These are phyloP conservation scores for Penicillium palitans DNA, from an alignment of 2,329 filamentous ascomycete genomes.

Conservation along the genomic window DNA sequence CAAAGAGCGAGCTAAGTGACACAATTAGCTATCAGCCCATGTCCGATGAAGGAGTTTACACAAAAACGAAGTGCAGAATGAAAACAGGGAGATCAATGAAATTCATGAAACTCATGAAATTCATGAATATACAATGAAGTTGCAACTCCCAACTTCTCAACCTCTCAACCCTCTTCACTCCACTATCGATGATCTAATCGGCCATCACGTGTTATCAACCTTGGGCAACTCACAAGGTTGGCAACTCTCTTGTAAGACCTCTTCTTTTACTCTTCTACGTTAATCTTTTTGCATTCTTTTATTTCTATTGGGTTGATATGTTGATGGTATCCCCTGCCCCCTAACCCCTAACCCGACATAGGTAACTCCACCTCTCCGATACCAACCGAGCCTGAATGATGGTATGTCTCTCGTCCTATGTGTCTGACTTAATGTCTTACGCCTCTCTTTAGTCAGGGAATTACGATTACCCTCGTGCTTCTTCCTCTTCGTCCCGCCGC, in stretches of 20 bases:
- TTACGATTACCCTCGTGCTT: slow-evolving; percentile 45
- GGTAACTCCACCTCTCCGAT: slow-evolving; percentile 1
- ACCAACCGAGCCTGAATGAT: slow-evolving; percentile 17
- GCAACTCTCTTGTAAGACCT: not conserved
- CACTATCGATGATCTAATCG: slow-evolving; percentile 26
- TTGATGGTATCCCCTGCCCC: not conserved
- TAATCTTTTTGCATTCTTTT: not conserved
- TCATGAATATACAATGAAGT: not conserved
- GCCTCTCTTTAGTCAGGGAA: slow-evolving; percentile 41
- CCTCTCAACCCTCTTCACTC: not conserved
- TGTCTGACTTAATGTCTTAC: slow-evolving; percentile 9
- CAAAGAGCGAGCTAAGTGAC: not conserved
- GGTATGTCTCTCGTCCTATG: slow-evolving; percentile 22
- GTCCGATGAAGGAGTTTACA: not conserved
- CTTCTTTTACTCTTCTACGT: not conserved
- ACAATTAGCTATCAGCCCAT: not conserved
- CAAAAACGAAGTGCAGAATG: not conserved
- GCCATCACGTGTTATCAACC: slow-evolving; percentile 21
- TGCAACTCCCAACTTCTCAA: not conserved
- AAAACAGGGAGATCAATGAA: not conserved
- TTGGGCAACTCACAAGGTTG: slow-evolving; percentile 4
- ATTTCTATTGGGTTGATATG: not conserved
- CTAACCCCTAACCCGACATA: not conserved
- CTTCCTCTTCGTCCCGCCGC: slow-evolving; percentile 37
- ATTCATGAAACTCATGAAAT: not conserved